Evolutionary conservation across 306 rosid genomes (phyloP).

Genomic region (Purshia tridentata): DNA sequence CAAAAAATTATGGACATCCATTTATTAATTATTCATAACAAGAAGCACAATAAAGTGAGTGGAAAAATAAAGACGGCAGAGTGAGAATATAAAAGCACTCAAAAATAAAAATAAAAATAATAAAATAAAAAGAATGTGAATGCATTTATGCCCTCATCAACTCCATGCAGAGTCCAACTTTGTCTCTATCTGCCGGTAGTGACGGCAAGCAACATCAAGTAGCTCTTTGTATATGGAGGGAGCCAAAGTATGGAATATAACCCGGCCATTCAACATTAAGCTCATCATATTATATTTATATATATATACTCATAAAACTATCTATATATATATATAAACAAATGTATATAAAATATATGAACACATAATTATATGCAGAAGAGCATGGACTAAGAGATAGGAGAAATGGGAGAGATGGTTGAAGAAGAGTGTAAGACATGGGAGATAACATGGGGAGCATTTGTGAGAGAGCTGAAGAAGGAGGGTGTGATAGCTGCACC

Average conservation of each 20-base stretch:
- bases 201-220: neutral
- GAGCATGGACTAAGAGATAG: neutral
- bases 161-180: neutral
- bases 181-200: neutral
- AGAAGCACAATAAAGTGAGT: no score
- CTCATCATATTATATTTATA: neutral
- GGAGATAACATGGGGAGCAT: slow-evolving; percentile 10
- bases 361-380: neutral
- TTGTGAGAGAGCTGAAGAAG: slow-evolving; percentile 26
- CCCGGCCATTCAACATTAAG: neutral
- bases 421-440: slow-evolving; percentile 10
- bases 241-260: neutral
- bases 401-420: neutral
- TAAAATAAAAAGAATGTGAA: neutral
- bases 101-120: neutral
- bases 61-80: no score
- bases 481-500: slow-evolving; percentile 23
- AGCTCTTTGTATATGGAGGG: neutral
- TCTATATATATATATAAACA: neutral
- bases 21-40: no score
- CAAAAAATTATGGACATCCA: no score
- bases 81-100: no score
- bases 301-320: neutral
- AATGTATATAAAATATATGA: no score
- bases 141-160: neutral